Evolutionary conservation across 441 rosid species (phyloP).

Genomic region (Manihot esculenta): DNA sequence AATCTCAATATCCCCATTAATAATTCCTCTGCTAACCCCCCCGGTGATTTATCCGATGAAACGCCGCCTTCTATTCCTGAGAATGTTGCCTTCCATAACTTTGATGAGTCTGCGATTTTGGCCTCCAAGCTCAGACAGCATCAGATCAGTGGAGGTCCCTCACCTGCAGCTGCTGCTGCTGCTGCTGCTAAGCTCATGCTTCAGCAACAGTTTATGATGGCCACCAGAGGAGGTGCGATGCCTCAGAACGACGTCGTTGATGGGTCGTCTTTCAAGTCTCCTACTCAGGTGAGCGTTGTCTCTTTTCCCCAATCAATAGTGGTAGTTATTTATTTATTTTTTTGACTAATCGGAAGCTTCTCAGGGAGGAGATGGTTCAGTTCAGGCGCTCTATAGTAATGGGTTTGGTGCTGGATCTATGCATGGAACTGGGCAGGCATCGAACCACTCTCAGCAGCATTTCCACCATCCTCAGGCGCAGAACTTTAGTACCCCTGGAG

Average conservation of each 20-base stretch:
- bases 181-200: constrained; percentile 40
- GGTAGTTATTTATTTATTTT: not conserved
- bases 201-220: constrained; percentile 56
- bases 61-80: constrained; percentile 33
- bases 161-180: constrained; percentile 19
- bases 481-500: constrained; percentile 32
- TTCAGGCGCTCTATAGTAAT: constrained; percentile 45
- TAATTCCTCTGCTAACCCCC: not conserved
- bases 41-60: constrained; percentile 44
- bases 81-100: constrained; percentile 40
- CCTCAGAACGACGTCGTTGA: constrained; percentile 47
- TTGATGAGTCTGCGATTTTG: constrained; percentile 40
- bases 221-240: constrained; percentile 30
- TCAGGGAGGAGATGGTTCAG: constrained; percentile 48
- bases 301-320: not conserved
- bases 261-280: constrained; percentile 32
- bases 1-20: constrained; percentile 18
- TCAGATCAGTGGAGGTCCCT: constrained; percentile 42
- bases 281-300: constrained; percentile 7
- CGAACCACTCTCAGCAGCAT: constrained; percentile 39
- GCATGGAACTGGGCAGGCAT: constrained; percentile 34
- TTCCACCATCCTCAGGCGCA: constrained; percentile 50
- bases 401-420: constrained; percentile 67
- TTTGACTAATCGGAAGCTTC: not conserved
- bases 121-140: constrained; percentile 66